Conservation (phyloP, 805 yeast species). For the Cyberlindnera euphorbiiphila region DNA sequence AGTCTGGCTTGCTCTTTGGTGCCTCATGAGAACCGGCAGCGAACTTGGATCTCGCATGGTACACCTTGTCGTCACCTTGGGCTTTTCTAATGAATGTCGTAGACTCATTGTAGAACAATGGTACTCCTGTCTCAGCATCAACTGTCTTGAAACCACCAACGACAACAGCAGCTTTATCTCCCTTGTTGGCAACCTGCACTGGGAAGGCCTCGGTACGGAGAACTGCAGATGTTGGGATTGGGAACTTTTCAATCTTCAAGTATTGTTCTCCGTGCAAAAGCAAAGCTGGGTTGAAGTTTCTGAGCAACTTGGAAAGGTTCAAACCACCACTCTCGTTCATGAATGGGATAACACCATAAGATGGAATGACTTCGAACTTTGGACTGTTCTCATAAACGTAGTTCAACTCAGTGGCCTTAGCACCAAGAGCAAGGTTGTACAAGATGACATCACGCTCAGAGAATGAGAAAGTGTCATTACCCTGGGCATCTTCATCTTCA, state of each 20-base stretch:
- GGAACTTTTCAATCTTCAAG: slow-evolving; percentile 68
- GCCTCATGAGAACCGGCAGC: slow-evolving; percentile 61
- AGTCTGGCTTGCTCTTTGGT: slow-evolving; percentile 66
- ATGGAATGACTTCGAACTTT: slow-evolving; percentile 81
- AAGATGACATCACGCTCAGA: slow-evolving; percentile 69
- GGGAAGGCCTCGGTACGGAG: slow-evolving; percentile 62
- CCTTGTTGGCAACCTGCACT: slow-evolving; percentile 76
- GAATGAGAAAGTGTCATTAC: slow-evolving; percentile 46
- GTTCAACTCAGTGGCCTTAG: slow-evolving; percentile 68
- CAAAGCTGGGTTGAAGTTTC: slow-evolving; percentile 83
- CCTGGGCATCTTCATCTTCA: slow-evolving; percentile 42
- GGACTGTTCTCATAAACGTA: slow-evolving; percentile 74
- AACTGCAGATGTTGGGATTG: slow-evolving; percentile 69
- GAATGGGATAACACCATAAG: slow-evolving; percentile 86
- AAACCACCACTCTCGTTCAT: slow-evolving; percentile 60
- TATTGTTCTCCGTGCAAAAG: slow-evolving; percentile 95
- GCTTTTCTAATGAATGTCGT: slow-evolving; percentile 79
- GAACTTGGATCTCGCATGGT: slow-evolving; percentile 49
- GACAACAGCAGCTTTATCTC: slow-evolving; percentile 73
- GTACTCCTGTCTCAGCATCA: slow-evolving; percentile 65
- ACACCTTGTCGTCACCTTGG: slow-evolving; percentile 46
- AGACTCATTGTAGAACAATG: slow-evolving; percentile 74
- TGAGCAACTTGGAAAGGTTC: slow-evolving; percentile 58
- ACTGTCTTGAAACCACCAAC: slow-evolving; percentile 69
- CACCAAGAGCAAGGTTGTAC: slow-evolving; percentile 89